Evolutionary conservation across 2,329 filamentous ascomycete genomes (phyloP).

Genomic region (Hypoxylon sp.): DNA sequence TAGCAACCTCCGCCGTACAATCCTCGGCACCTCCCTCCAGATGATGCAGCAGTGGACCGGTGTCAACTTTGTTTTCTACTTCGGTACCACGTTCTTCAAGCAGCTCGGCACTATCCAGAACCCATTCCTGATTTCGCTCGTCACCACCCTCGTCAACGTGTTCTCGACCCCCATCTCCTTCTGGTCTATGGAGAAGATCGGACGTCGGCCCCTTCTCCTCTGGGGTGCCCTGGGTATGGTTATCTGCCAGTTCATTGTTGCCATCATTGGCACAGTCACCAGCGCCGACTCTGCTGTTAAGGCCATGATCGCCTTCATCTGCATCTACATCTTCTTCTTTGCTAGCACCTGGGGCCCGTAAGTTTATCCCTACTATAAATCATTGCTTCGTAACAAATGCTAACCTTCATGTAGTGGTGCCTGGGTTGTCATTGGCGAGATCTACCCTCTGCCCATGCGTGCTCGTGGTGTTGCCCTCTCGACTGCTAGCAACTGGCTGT

Average conservation of each 20-base stretch:
- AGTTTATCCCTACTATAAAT: constrained; percentile 19
- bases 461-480: constrained; percentile 89
- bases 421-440: constrained; percentile 89
- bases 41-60: constrained; percentile 89
- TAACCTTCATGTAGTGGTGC: constrained; percentile 61
- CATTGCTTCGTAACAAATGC: neutral
- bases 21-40: constrained; percentile 80
- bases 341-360: constrained; percentile 84
- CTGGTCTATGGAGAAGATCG: constrained; percentile 85
- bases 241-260: constrained; percentile 88
- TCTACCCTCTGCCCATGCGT: constrained; percentile 90
- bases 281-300: constrained; percentile 66
- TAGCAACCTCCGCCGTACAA: constrained; percentile 78
- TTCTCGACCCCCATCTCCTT: constrained; percentile 88
- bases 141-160: constrained; percentile 92
- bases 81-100: constrained; percentile 87
- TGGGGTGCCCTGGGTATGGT: constrained; percentile 86
- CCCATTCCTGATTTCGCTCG: constrained; percentile 85
- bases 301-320: constrained; percentile 88
- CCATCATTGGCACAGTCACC: constrained; percentile 74
- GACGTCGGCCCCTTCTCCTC: constrained; percentile 85
- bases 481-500: constrained; percentile 92
- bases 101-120: constrained; percentile 81
- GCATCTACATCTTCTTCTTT: constrained; percentile 95
- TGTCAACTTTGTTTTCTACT: constrained; percentile 92